A percentile compares a stretch with the other conserved stretches of the same genome.
Conservation (phyloP, 2,329 filamentous ascomycete species). For the Phialophora verrucosa region DNA sequence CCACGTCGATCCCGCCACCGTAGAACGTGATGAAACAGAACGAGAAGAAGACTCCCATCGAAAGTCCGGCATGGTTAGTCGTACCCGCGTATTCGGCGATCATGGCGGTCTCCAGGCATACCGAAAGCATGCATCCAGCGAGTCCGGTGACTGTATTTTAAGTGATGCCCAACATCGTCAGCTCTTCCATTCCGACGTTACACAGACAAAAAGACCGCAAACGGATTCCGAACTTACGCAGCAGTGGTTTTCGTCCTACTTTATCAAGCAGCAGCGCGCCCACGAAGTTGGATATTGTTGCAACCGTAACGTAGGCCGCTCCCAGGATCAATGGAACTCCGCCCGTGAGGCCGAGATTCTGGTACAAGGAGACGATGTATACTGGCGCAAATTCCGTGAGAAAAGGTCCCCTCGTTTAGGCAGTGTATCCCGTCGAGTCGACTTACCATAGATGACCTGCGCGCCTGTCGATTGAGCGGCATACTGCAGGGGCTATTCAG, state of each 20-base stretch:
- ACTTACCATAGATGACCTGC: conserved; percentile 45
- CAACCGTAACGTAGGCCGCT: conserved; percentile 35
- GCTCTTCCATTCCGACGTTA: conserved; percentile 6
- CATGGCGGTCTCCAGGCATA: conserved; percentile 36
- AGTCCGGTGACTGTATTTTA: conserved; percentile 28
- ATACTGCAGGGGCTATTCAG: conserved; percentile 17
- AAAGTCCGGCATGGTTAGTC: conserved; percentile 34
- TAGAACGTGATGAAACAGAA: conserved; percentile 36
- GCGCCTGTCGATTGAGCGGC: conserved; percentile 34
- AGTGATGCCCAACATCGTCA: neutral
- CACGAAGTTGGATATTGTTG: conserved; percentile 33
- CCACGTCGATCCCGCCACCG: conserved; percentile 33
- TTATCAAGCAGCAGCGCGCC: conserved; percentile 34
- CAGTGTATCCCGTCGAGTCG: neutral
- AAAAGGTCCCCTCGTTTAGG: neutral
- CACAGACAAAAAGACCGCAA: neutral
- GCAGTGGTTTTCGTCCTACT: conserved; percentile 41
- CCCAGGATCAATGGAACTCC: conserved; percentile 32
- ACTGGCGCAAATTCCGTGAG: conserved; percentile 19
- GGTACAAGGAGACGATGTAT: conserved; percentile 33
- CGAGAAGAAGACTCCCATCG: conserved; percentile 66
- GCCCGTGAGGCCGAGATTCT: conserved; percentile 32
- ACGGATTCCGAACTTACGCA: conserved; percentile 35
- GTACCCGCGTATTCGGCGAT: conserved; percentile 44
- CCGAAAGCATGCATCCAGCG: conserved; percentile 33